Evolutionary conservation across 805 yeast species (phyloP), one percentile per base, ranked within the genome.

Genomic region (Pichia deserticola): DNA sequence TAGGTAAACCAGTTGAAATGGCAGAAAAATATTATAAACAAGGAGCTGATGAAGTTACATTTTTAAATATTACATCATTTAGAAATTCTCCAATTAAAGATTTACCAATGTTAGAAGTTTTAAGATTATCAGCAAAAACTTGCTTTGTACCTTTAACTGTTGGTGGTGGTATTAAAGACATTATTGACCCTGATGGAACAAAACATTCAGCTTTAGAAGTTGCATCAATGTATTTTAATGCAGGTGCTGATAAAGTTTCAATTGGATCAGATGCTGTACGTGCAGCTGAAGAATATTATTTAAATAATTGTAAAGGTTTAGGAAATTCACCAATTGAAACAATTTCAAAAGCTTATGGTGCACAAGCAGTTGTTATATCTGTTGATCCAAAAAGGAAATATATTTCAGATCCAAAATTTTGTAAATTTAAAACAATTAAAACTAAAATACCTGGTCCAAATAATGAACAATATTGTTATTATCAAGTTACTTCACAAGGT

Each of bases 211-310:
- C 98, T 0, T 76, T 86, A 36, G 85, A 89, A 45, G 96, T 93
- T 32, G 99, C 99, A 0, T 79, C 87, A 37, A 71, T 89, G 56
- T 93, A 93, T 64, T 93, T 93, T 75, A 77, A 89, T 53, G 87
- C 98, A 0, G 99, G 99, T 54, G 99, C 99, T 13, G 99, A 93
- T 68, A 93, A 93, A 64, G 95, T 93, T 6, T 87, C 96, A 42
- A 93, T 93, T 62, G 99, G 99, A n/a, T 79, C 95, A 8, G 99
- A 93, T 69, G 96, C 99, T 0, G 99, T 93, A 1, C 66, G 69
- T 45, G 95, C 96, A 34, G 98, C 98, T 5, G 96, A 89, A 63
- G 72, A 79, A 37, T 93, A 72, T 66, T 86, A 85, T 66, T 76
- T 73, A 0, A 72, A 72, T 44, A 84, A 83, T 40, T 67, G 70